Conservation (phyloP, 768 basidiomycete genomes). For the Mycena epipterygia region DNA sequence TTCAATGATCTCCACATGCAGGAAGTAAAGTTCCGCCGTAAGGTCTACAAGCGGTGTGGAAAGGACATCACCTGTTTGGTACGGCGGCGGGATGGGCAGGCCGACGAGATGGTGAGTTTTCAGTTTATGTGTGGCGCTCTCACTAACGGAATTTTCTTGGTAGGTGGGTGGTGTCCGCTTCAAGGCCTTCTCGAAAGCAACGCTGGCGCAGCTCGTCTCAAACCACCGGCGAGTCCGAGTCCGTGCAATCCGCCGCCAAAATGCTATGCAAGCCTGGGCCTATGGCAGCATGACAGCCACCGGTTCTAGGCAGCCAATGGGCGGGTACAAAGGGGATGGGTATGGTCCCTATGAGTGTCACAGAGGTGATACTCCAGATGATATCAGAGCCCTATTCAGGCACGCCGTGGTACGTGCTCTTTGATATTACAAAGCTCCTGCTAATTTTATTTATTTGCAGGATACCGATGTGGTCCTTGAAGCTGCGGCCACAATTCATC, state of each 20-base stretch:
- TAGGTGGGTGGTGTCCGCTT: constrained; percentile 7
- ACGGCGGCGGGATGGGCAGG: not conserved
- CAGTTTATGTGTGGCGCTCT: not conserved
- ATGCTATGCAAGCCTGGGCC: not conserved
- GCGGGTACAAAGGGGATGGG: not conserved
- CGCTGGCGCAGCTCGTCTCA: not conserved
- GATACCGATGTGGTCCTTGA: not conserved
- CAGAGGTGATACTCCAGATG: not conserved
- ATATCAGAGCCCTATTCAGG: not conserved
- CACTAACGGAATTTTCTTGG: not conserved
- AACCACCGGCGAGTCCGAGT: not conserved
- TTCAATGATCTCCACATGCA: not conserved
- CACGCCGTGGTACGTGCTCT: not conserved
- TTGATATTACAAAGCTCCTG: not conserved
- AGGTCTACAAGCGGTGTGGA: not conserved
- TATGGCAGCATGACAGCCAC: constrained; percentile 2
- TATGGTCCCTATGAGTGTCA: not conserved
- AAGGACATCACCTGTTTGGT: not conserved
- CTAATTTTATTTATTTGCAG: not conserved
- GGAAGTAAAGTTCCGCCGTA: not conserved
- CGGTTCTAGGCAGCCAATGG: not conserved
- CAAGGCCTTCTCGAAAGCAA: not conserved
- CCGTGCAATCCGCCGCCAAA: not conserved
- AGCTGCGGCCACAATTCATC: not conserved
- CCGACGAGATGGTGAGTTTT: not conserved